phyloP scores from a whole-genome alignment of 2,329 filamentous ascomycete species.

The Capronia epimyces region DNA sequence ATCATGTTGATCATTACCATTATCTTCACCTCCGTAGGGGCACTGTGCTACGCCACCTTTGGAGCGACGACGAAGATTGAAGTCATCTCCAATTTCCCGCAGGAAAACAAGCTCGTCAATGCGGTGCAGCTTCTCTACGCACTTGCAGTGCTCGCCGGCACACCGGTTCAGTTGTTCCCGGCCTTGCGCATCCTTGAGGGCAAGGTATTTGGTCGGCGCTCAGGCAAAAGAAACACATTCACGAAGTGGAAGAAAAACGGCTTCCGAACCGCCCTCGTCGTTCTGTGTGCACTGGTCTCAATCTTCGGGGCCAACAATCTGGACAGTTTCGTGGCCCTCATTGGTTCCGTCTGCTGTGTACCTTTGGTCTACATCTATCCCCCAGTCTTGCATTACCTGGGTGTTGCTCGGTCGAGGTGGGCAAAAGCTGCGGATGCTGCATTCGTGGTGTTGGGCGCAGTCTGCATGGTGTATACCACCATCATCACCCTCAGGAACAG shows the following conservation, averaged over 20 bases:
- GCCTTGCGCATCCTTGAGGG: conserved; percentile 67
- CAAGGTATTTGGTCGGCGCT: conserved; percentile 60
- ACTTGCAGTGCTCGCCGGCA: conserved; percentile 65
- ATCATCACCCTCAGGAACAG: conserved; percentile 49
- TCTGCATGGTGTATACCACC: conserved; percentile 69
- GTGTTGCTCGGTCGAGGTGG: conserved; percentile 53
- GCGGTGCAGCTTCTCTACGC: conserved; percentile 70
- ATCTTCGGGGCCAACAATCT: conserved; percentile 62
- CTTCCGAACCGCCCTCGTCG: conserved; percentile 54
- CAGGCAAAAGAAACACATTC: conserved; percentile 58
- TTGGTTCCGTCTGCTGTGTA: conserved; percentile 68
- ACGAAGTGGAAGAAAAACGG: conserved; percentile 75
- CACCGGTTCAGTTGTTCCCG: conserved; percentile 70
- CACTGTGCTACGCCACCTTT: conserved; percentile 69
- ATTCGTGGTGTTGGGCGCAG: conserved; percentile 58
- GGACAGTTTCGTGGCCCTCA: conserved; percentile 69
- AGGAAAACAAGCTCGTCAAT: conserved; percentile 66
- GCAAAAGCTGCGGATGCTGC: conserved; percentile 56
- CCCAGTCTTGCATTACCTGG: conserved; percentile 63
- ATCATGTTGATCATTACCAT: conserved; percentile 70
- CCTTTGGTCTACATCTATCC: conserved; percentile 74
- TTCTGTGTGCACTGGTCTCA: conserved; percentile 56
- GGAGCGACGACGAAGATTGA: conserved; percentile 64
- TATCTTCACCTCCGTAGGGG: conserved; percentile 66
- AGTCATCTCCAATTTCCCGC: conserved; percentile 71